Conservation (phyloP, 1,139 yeast species). For the Scheffersomyces stambukii region DNA sequence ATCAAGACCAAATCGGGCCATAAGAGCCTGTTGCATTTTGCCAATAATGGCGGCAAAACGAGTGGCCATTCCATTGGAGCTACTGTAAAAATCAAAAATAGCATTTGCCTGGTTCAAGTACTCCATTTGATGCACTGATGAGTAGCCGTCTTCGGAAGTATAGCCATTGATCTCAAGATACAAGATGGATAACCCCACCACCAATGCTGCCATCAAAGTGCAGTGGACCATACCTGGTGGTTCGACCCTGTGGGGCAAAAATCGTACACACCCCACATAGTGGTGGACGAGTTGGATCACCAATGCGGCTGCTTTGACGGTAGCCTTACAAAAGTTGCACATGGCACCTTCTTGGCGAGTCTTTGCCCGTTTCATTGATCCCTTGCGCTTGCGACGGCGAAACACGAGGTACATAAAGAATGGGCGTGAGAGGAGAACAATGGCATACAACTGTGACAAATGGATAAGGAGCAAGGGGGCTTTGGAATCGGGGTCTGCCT, state of each 20-base stretch:
- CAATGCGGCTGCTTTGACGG: conserved; percentile 13
- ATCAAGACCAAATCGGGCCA: conserved; percentile 9
- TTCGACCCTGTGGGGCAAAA: conserved; percentile 11
- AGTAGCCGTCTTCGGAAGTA: conserved; percentile 9
- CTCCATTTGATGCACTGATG: conserved; percentile 8
- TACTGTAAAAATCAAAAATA: conserved; percentile 10
- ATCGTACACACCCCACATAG: conserved; percentile 10
- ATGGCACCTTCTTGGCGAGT: conserved; percentile 11
- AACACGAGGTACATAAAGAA: conserved; percentile 28
- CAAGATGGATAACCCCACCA: conserved; percentile 11
- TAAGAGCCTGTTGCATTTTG: conserved; percentile 10
- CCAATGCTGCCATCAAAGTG: conserved; percentile 12
- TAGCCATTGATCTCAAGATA: conserved; percentile 8
- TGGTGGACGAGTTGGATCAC: conserved; percentile 14
- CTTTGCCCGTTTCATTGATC: conserved; percentile 5
- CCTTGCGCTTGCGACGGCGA: conserved; percentile 4
- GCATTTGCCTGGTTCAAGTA: conserved; percentile 10
- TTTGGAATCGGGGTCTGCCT: conserved; percentile 10
- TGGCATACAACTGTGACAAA: conserved; percentile 34
- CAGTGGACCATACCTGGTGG: conserved; percentile 11
- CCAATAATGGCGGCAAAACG: conserved; percentile 10
- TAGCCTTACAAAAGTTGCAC: conserved; percentile 13
- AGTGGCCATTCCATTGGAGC: conserved; percentile 8
- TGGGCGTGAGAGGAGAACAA: conserved; percentile 40
- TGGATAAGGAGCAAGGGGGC: conserved; percentile 29